Evolutionary conservation across 371 early-diverging fungal genomes (phyloP).

Genomic region (Mortierella sp.): DNA sequence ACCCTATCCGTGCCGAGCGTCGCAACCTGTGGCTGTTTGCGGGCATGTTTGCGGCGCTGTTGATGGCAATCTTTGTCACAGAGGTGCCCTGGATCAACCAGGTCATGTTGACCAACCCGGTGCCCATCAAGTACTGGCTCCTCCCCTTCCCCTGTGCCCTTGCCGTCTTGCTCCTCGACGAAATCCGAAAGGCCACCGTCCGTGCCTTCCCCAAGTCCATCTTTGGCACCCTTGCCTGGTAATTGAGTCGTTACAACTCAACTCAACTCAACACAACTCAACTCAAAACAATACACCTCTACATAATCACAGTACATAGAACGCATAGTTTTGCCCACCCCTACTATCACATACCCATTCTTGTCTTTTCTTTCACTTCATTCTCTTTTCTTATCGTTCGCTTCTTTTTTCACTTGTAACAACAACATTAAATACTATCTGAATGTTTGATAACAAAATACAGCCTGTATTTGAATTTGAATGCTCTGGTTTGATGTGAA

Average conservation of each 20-base stretch:
- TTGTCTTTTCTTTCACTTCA: background rate
- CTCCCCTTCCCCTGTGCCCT: constrained; percentile 74
- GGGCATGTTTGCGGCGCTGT: constrained; percentile 60
- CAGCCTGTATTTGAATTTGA: too few species aligned
- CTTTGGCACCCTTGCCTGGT: constrained; percentile 64
- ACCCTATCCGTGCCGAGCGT: constrained; percentile 66
- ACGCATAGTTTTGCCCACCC: too few species aligned
- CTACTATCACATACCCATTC: too few species aligned
- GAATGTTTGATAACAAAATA: too few species aligned
- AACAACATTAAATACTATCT: too few species aligned
- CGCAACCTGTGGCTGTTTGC: constrained; percentile 65
- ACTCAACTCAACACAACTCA: background rate
- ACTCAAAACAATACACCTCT: background rate
- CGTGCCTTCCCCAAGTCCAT: constrained; percentile 57
- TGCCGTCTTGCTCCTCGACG: constrained; percentile 60
- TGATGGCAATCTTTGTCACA: constrained; percentile 68
- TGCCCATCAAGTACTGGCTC: constrained; percentile 79
- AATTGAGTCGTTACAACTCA: background rate
- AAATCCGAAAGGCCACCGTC: constrained; percentile 61
- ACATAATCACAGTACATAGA: background rate
- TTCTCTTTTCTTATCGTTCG: too few species aligned
- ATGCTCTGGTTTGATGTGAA: too few species aligned
- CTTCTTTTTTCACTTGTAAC: too few species aligned
- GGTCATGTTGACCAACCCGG: constrained; percentile 69
- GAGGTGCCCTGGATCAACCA: constrained; percentile 68